Conservation (phyloP, 345 rosid genomes). For the Geranium rotundifolium region DNA sequence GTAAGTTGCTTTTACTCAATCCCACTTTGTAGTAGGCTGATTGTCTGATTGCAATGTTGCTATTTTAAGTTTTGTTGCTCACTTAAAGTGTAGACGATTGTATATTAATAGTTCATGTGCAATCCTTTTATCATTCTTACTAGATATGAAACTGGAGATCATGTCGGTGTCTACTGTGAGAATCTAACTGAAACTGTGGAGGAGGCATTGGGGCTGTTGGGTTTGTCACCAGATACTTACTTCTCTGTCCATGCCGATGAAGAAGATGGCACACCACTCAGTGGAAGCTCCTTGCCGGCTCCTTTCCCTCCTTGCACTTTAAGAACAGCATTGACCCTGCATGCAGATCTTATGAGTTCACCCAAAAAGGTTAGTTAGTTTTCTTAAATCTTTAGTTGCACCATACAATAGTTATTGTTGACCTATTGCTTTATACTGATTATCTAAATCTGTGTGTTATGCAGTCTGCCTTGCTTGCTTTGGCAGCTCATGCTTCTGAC, state of each 20-base stretch:
- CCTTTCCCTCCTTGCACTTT: slow-evolving; percentile 83
- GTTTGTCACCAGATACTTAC: slow-evolving; percentile 47
- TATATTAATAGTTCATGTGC: background rate
- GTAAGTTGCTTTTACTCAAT: slow-evolving; percentile 32
- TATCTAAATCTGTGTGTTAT: slow-evolving; percentile 5
- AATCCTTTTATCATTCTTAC: slow-evolving; percentile 9
- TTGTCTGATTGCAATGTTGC: background rate
- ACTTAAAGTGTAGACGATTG: background rate
- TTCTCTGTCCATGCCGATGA: slow-evolving; percentile 71
- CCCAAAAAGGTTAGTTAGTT: slow-evolving; percentile 55
- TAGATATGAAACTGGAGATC: slow-evolving; percentile 76
- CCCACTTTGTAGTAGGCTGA: background rate
- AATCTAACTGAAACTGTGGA: slow-evolving; percentile 63
- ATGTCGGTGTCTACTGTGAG: slow-evolving; percentile 67
- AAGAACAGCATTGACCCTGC: slow-evolving; percentile 46
- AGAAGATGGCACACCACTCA: slow-evolving; percentile 59
- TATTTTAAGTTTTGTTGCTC: background rate
- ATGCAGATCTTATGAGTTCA: slow-evolving; percentile 71
- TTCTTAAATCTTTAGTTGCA: background rate
- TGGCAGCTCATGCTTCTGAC: slow-evolving; percentile 87
- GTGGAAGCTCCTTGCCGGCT: slow-evolving; percentile 63
- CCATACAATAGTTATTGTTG: background rate
- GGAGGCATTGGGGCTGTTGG: slow-evolving; percentile 62
- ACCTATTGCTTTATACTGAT: slow-evolving; percentile 1
- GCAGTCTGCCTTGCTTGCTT: slow-evolving; percentile 80